phyloP scores from a whole-genome alignment of 2,329 filamentous ascomycete genomes.

The Shiraia sp. region DNA sequence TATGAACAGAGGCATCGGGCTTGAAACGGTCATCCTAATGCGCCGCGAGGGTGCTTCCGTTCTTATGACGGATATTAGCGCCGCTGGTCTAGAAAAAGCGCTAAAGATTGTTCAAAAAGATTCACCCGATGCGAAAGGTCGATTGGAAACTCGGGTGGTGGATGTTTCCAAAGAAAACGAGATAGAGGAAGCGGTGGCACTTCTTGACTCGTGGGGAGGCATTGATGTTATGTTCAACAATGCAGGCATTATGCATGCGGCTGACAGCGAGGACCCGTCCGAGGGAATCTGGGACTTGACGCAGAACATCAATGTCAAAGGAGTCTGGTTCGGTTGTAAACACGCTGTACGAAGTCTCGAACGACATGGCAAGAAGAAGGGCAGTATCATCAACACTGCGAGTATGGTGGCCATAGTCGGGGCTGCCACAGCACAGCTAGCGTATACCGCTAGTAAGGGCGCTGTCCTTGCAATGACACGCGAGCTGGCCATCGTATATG shows the following conservation, averaged over 20 bases:
- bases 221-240: slow-evolving; percentile 97
- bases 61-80: slow-evolving; percentile 83
- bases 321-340: slow-evolving; percentile 96
- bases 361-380: slow-evolving; percentile 75
- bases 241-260: slow-evolving; percentile 92
- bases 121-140: slow-evolving; percentile 58
- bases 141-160: slow-evolving; percentile 66
- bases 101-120: slow-evolving; percentile 74
- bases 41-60: slow-evolving; percentile 85
- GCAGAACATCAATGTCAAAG: slow-evolving; percentile 94
- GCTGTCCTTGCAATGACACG: slow-evolving; percentile 88
- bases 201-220: slow-evolving; percentile 81
- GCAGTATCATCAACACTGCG: slow-evolving; percentile 89
- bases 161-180: slow-evolving; percentile 87
- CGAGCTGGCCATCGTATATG: slow-evolving; percentile 90
- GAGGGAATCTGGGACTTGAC: slow-evolving; percentile 95
- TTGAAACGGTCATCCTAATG: slow-evolving; percentile 90
- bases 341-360: slow-evolving; percentile 83
- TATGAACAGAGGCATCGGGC: slow-evolving; percentile 76
- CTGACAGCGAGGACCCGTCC: slow-evolving; percentile 69
- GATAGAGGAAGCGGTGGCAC: slow-evolving; percentile 73
- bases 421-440: slow-evolving; percentile 83
- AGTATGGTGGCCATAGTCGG: slow-evolving; percentile 87
- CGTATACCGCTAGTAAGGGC: slow-evolving; percentile 93
- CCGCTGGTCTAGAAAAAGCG: slow-evolving; percentile 75